Conservation (phyloP, 495 filamentous ascomycete genomes). For the Cryomyces antarcticus region DNA sequence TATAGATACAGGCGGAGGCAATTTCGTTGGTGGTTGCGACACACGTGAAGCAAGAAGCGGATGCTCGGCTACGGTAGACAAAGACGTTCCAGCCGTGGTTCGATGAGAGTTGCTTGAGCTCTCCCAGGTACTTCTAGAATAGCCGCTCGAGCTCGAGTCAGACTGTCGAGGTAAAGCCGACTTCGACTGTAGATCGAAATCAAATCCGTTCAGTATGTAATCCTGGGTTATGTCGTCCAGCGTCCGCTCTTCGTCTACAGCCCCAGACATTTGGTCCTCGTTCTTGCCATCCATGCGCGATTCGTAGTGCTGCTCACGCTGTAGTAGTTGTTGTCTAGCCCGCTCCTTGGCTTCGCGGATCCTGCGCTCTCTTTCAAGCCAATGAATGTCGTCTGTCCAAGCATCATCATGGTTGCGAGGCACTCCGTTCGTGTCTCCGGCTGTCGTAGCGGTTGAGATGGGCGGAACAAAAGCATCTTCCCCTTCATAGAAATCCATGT, state of each 20-base stretch:
- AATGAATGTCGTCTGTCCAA: slow-evolving; percentile 39
- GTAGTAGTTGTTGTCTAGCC: slow-evolving; percentile 8
- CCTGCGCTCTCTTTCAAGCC: slow-evolving; percentile 34
- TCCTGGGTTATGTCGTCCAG: slow-evolving; percentile 83
- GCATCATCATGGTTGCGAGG: not conserved
- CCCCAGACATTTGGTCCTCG: slow-evolving; percentile 2
- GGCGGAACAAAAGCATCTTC: slow-evolving; percentile 1
- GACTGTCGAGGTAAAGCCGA: slow-evolving; percentile 71
- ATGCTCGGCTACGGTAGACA: slow-evolving; percentile 64
- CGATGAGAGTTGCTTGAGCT: slow-evolving; percentile 67
- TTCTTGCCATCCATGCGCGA: slow-evolving; percentile 11
- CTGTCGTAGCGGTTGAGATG: not conserved
- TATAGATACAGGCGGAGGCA: not conserved
- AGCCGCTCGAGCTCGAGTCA: slow-evolving; percentile 55
- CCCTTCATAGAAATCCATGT: slow-evolving; percentile 53
- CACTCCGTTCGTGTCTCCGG: not conserved
- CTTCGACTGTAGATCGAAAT: slow-evolving; percentile 54
- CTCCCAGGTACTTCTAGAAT: slow-evolving; percentile 59
- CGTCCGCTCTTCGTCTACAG: slow-evolving; percentile 57
- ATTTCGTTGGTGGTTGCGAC: not conserved
- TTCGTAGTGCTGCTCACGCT: not conserved
- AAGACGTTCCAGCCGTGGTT: slow-evolving; percentile 45
- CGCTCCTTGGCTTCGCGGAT: slow-evolving; percentile 24
- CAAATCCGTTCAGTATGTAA: slow-evolving; percentile 72
- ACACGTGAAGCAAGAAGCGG: not conserved